phyloP scores from a whole-genome alignment of 2,329 filamentous ascomycete species.

The Claviceps monticola region DNA sequence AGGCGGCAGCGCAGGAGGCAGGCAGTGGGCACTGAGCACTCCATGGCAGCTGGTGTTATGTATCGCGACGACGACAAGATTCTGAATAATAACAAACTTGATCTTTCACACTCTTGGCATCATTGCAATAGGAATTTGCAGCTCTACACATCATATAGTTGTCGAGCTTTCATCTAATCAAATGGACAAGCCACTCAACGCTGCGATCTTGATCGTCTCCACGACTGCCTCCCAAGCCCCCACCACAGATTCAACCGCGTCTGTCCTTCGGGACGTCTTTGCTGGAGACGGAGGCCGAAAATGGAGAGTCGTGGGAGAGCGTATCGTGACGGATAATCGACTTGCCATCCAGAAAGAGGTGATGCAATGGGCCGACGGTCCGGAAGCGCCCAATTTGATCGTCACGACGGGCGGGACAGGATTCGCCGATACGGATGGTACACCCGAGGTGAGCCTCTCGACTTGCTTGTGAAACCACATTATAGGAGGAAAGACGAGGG shows the following conservation, averaged over 20 bases:
- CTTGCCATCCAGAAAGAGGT: slow-evolving; percentile 63
- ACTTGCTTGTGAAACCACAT: background rate
- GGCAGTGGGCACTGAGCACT: background rate
- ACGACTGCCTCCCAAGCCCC: slow-evolving; percentile 76
- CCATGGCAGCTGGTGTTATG: background rate
- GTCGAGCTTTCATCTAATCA: background rate
- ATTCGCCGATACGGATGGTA: slow-evolving; percentile 72
- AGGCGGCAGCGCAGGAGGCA: background rate
- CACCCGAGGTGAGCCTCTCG: slow-evolving; percentile 56
- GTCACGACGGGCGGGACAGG: slow-evolving; percentile 88
- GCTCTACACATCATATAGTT: background rate
- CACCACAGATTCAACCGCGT: slow-evolving; percentile 60
- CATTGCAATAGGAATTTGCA: background rate
- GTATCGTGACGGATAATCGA: slow-evolving; percentile 69
- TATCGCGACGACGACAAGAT: no score
- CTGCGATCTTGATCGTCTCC: slow-evolving; percentile 74
- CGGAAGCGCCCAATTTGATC: slow-evolving; percentile 56
- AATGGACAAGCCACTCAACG: slow-evolving; percentile 39
- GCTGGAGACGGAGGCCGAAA: slow-evolving; percentile 47
- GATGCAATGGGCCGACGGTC: slow-evolving; percentile 56
- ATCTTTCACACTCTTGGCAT: background rate
- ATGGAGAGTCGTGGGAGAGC: slow-evolving; percentile 56
- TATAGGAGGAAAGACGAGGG: no score
- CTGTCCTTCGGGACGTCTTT: slow-evolving; percentile 56
- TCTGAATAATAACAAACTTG: no score